phyloP scores from a whole-genome alignment of 768 basidiomycete species.

The Arthromyces matolae region DNA sequence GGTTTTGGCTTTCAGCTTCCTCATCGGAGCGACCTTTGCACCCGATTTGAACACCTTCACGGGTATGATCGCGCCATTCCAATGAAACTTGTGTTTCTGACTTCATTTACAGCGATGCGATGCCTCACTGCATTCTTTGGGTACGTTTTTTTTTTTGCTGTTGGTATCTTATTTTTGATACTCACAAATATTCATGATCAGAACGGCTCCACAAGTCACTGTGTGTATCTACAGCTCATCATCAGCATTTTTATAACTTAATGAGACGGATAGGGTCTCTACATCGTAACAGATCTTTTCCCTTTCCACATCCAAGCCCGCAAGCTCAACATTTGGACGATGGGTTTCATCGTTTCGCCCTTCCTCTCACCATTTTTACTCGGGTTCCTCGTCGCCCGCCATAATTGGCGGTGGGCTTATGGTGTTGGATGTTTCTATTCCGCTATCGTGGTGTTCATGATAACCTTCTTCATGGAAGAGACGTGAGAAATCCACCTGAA shows the following conservation, averaged over 20 bases:
- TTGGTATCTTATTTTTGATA: neutral
- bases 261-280: slow-evolving; percentile 34
- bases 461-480: slow-evolving; percentile 61
- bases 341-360: slow-evolving; percentile 67
- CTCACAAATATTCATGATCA: neutral
- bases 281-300: slow-evolving; percentile 50
- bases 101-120: slow-evolving; percentile 23
- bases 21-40: slow-evolving; percentile 51
- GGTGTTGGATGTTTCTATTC: slow-evolving; percentile 62
- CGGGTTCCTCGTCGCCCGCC: slow-evolving; percentile 61
- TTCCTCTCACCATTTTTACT: slow-evolving; percentile 64
- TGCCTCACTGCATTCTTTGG: slow-evolving; percentile 33
- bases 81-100: neutral
- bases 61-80: slow-evolving; percentile 10
- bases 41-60: slow-evolving; percentile 45
- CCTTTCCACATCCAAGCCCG: slow-evolving; percentile 58
- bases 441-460: slow-evolving; percentile 49
- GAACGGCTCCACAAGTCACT: slow-evolving; percentile 53
- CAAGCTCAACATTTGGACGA: slow-evolving; percentile 68
- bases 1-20: slow-evolving; percentile 47
- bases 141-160: slow-evolving; percentile 9
- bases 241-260: neutral
- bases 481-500: slow-evolving; percentile 40
- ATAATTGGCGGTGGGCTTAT: slow-evolving; percentile 64
- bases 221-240: slow-evolving; percentile 13